Evolutionary conservation across 192 early-diverging fungal species (phyloP), one percentile per base, ranked within the genome.

Genomic region (Geranomyces variabilis): DNA sequence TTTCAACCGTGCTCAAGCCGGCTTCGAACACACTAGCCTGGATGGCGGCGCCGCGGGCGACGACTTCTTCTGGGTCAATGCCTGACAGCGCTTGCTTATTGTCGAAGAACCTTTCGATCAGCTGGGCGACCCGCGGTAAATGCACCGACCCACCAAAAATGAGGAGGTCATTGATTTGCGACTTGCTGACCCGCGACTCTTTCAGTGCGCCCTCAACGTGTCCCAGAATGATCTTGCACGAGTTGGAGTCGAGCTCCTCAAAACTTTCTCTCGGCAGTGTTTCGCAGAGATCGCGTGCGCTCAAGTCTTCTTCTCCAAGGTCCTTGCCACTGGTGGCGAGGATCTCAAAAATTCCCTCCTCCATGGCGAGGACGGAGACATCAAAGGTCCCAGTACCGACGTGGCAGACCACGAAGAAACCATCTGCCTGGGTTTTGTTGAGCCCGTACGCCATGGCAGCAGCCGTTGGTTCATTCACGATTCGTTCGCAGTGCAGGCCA

Each of bases 271-370:
- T 92, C 36, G 94, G 94, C 76, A 96, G 87, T 67, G 90, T 89
- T 34, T 93, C 94, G 85, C 93, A 96, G 81, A 94, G 95, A 73
- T 96, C 94, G 69, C 90, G 81, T 73, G 91, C 94, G 80, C 95
- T 90, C 95, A 94, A 91, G 87, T 87, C 89, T 96, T 95, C 86
- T 93, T 92, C 90, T 96, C 96, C 89, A 96, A 96, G 86, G 94
- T 90, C 77, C 92, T 86, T 92, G 87, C 94, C 94, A 67, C 92
- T 91, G 41, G 94, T 96, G 74, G 94, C 92, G 88, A 91, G 90
- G 79, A 96, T 93, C 81, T 94, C 93, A 72, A 96, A 94, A 73
- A 94, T 89, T 63, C 94, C 94, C 62, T 93, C 92, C 78, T 94
- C 94, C 83, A 97, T 96, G 76, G 93, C 91, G 62, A 97, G 83